Evolutionary conservation across 805 yeast genomes (phyloP).

Genomic region (Yamadazyma sp.): DNA sequence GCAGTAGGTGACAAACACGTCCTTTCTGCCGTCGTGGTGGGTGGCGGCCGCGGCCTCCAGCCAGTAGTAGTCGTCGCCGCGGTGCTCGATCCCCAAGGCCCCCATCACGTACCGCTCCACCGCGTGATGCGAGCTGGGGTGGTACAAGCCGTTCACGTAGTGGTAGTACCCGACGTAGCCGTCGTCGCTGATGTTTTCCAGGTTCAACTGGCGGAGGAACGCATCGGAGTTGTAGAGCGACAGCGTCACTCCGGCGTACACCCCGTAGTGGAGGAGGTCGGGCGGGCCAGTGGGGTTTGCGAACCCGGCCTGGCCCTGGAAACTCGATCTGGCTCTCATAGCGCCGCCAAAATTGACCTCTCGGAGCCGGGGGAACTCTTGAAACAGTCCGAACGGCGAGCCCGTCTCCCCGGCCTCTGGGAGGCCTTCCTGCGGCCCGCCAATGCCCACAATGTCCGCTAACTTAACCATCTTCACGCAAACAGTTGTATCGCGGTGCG

Average conservation of each 20-base stretch:
- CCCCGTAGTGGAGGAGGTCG: slow-evolving; percentile 40
- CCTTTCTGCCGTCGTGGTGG: slow-evolving; percentile 15
- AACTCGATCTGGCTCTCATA: slow-evolving; percentile 11
- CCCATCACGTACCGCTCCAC: slow-evolving; percentile 30
- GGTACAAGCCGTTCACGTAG: slow-evolving; percentile 35
- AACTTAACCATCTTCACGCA: slow-evolving; percentile 1
- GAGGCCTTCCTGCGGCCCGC: slow-evolving; percentile 1
- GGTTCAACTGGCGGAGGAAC: slow-evolving; percentile 19
- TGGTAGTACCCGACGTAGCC: slow-evolving; percentile 43
- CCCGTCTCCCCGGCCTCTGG: too few relatives aligned
- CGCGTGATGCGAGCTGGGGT: slow-evolving; percentile 18
- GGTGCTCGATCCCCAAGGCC: slow-evolving; percentile 27
- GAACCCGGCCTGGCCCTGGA: slow-evolving; percentile 5
- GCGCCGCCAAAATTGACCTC: slow-evolving; percentile 12
- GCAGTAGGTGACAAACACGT: slow-evolving; percentile 54
- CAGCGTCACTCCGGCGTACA: slow-evolving; percentile 31
- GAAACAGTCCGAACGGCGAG: slow-evolving; percentile 3
- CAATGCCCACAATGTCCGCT: slow-evolving; percentile 2
- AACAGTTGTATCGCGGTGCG: too few relatives aligned
- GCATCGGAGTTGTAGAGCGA: slow-evolving; percentile 27
- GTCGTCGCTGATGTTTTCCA: slow-evolving; percentile 28
- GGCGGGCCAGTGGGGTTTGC: slow-evolving; percentile 30
- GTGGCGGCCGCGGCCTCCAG: neutral
- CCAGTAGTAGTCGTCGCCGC: slow-evolving; percentile 19
- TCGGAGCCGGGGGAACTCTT: slow-evolving; percentile 15